Evolutionary conservation across 768 basidiomycete species (phyloP).

Genomic region (Boletus rex-veris): DNA sequence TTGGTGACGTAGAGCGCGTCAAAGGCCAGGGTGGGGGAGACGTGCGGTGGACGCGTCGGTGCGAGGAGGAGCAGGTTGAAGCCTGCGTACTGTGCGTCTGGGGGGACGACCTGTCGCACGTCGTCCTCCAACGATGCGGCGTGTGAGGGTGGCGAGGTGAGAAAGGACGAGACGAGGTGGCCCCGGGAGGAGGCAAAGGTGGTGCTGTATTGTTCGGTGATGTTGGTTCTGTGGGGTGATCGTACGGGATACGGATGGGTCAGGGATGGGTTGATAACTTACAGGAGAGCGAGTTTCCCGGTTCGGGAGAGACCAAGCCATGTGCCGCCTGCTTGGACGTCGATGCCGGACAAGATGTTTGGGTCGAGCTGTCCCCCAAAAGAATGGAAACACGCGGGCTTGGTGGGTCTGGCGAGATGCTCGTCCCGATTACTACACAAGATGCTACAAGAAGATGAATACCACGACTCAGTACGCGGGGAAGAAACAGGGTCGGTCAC

Average conservation of each 20-base stretch:
- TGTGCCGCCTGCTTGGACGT: slow-evolving; percentile 70
- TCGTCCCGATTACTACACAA: slow-evolving; percentile 79
- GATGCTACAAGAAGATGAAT: slow-evolving; percentile 43
- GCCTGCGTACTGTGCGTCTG: slow-evolving; percentile 61
- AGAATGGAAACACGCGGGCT: slow-evolving; percentile 62
- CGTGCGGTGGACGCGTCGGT: slow-evolving; percentile 38
- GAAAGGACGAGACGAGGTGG: slow-evolving; percentile 61
- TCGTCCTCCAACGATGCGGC: slow-evolving; percentile 47
- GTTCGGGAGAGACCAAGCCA: slow-evolving; percentile 72
- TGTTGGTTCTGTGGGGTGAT: slow-evolving; percentile 64
- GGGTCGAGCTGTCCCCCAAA: slow-evolving; percentile 42
- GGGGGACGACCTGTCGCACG: slow-evolving; percentile 43
- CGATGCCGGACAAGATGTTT: slow-evolving; percentile 68
- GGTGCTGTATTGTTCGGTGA: slow-evolving; percentile 57
- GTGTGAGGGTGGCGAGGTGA: slow-evolving; percentile 44
- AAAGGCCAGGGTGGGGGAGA: slow-evolving; percentile 36
- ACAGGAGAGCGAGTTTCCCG: slow-evolving; percentile 73
- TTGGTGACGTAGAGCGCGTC: slow-evolving; percentile 64
- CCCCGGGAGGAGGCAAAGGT: slow-evolving; percentile 62
- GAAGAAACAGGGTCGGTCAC: background rate
- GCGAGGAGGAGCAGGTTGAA: slow-evolving; percentile 77
- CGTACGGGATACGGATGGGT: background rate
- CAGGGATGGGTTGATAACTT: slow-evolving; percentile 29
- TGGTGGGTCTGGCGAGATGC: slow-evolving; percentile 61
- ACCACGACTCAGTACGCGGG: background rate